phyloP scores from a whole-genome alignment of 2,329 filamentous ascomycete species.

The Claviceps purpurea region DNA sequence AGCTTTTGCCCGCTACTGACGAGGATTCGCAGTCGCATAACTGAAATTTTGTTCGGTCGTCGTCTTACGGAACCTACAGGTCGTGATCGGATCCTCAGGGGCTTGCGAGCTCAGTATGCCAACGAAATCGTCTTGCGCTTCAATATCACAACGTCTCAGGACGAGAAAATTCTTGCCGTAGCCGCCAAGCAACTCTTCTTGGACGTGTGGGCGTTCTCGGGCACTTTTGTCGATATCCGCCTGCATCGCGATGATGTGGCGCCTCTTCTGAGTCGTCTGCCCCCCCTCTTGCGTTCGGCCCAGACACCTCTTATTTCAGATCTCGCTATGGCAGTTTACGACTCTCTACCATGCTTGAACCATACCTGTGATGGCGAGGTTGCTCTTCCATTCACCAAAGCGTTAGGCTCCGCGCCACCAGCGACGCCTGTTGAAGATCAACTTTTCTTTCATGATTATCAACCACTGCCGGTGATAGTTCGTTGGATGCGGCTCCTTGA shows the following conservation, averaged over 20 bases:
- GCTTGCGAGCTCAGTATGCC: conserved; percentile 43
- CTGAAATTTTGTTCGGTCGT: conserved; percentile 37
- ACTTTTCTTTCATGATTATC: conserved; percentile 86
- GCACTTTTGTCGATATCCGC: conserved; percentile 73
- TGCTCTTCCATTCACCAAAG: too few relatives aligned
- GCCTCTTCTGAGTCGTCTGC: conserved; percentile 67
- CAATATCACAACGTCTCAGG: conserved; percentile 55
- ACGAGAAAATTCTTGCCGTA: conserved; percentile 58
- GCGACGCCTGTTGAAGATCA: conserved; percentile 39
- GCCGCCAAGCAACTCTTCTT: conserved; percentile 65
- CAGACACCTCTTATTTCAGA: conserved; percentile 70
- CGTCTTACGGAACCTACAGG: conserved; percentile 20
- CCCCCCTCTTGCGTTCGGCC: conserved; percentile 54
- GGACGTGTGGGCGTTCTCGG: conserved; percentile 80
- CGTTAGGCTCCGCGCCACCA: conserved; percentile 14
- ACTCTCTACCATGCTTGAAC: conserved; percentile 22
- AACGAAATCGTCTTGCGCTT: conserved; percentile 84
- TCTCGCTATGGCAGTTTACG: conserved; percentile 61
- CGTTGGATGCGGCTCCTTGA: conserved; percentile 86
- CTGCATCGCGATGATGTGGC: conserved; percentile 63
- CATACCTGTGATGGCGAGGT: background rate
- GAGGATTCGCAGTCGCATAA: conserved; percentile 35
- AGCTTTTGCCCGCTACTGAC: conserved; percentile 33
- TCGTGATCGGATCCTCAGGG: conserved; percentile 14
- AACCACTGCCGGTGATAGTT: conserved; percentile 67